Base-by-base conservation (phyloP, 768 basidiomycete species). In the Pleurotus giganteus region DNA sequence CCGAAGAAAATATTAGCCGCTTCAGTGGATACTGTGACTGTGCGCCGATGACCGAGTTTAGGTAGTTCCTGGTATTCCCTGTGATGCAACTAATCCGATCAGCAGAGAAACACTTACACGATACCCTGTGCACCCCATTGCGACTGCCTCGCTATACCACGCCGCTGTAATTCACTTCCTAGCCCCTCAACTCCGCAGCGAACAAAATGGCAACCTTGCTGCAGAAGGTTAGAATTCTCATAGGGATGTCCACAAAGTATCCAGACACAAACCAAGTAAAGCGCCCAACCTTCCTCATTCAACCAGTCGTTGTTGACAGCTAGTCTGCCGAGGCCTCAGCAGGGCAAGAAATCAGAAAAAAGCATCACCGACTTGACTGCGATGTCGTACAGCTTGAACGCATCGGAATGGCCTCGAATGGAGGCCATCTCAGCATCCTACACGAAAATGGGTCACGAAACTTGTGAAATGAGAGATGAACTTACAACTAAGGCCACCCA, bases 81-180 rank as follows among this genome's bases (percentile, higher is more conserved):
- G 34, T 11, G 3, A n/a, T 2, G 2, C 9, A 23, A 29, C 28
- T 9, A 26, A 7, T 8, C 17, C 17, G 15, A 41, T 27, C 55
- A 13, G 26, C 36, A 4, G 36, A 4, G n/a, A 9, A 47, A 24
- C 12, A 69, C 84, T 53, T 70, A 85, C 84, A 85, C 85, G 57
- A 89, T 83, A 26, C 86, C 88, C 55, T 78, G 78, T 24, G 88
- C 87, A 21, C 87, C 87, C 86, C 85, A 88, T 62, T 87, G 85
- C 4, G 79, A 69, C 61, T 88, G 85, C 6, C 84, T 75, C 5
- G 81, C 70, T 56, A 88, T 84, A 1, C 83, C 87, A 28, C 85
- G 79, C 39, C 81, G 74, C 55, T 88, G 87, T 3, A 89, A 69
- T 63, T 89, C 87, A 47, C 73, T 74, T 9, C 87, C 88, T 1